Base-by-base conservation (phyloP, 306 rosid genomes). In the Quercus wislizeni region DNA sequence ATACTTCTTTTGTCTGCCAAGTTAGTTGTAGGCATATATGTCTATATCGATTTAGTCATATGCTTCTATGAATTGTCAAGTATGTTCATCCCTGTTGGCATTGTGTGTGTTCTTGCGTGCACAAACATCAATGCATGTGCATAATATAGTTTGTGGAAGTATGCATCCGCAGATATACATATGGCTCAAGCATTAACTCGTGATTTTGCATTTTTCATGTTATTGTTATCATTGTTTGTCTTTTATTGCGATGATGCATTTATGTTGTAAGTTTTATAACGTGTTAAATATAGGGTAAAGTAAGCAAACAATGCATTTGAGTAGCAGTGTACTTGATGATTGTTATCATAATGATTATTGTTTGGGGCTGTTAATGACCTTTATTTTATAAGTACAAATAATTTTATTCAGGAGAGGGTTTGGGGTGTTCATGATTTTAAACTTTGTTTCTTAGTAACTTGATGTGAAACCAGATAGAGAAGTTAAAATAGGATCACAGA, bases 1-100 rank as follows among this genome's bases (percentile, higher is more conserved):
- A 59, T 55, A 72, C 64, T 77, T 49, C 49, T 77, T 49, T 30
- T 51, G 69, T 31, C 68, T 61, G 64, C 38, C 69, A 54, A 63
- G 62, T 71, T 59, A 46, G 73, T 73, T 71, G 14, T 51, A 73
- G 21, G 55, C 18, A 28, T 56, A 27, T 58, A 58, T 59, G 18
- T 77, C 49, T 31, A 55, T 4, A 17, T 46, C 28, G 23, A 15
- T 51, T 21, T 49, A 17, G 46, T 80, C 21, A 71, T 76, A 28
- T 64, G 15, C 21, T 62, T 76, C 63, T 52, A 2, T 23, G n/a
- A 25, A 52, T 12, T 1, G 41, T 23, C 12, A 69, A 28, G 33
- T 23, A 49, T 67, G 43, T 49, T 33, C 17, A 10, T 30, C 18
- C 49, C 19, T 33, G 52, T 33, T 5, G 33, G 72, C 58, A 1